Evolutionary conservation across 1,284 basidiomycete genomes (phyloP), one percentile per base, ranked within the genome.

Genomic region (Austroboletus olivaceoglutinosus): DNA sequence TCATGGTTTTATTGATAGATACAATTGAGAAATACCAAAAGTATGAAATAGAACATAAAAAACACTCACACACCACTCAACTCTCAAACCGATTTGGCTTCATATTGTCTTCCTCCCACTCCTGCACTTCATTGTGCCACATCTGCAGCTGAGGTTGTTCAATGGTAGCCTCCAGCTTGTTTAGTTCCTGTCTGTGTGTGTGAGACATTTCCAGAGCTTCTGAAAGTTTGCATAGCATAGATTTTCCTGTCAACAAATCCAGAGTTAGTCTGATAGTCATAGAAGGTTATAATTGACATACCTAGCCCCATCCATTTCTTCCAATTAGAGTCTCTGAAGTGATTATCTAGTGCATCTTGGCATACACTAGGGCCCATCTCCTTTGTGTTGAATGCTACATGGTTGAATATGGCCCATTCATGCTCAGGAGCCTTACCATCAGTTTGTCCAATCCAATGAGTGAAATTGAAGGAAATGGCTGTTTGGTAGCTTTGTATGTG

Each of bases 401-500:
- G 5, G 30, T 56, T 56, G 2, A 56, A 16, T 0, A 13, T 53
- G 1, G 48, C 15, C 54, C 55, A 57, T 2, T 45, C 50, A 1
- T 51, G n/a, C 22, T 50, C 52, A 0, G 39, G 48, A 11, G 48
- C 52, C 25, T 56, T 48, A 1, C 51, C 42, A 25, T 57, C 51
- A 0, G 43, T 57, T 2, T 31, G n/a, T 1, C 38, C 51, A 7
- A 38, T 36, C 16, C 51, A 48, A 3, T 10, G 23, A 0, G 42
- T 25, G n/a, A 39, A 48, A 19, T 57, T 57, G 15, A 57, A 51
- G 0, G 46, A 56, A 4, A 36, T 56, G 2, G n/a, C 27, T 29
- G 30, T 39, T 21, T 62, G 61, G 31, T 58, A 62, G 1, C 41
- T 19, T 1, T 25, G 12, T 1, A 52, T 13, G 12, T 57, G 51